Base-by-base conservation (phyloP, 768 basidiomycete genomes). In the Panellus pusillus region DNA sequence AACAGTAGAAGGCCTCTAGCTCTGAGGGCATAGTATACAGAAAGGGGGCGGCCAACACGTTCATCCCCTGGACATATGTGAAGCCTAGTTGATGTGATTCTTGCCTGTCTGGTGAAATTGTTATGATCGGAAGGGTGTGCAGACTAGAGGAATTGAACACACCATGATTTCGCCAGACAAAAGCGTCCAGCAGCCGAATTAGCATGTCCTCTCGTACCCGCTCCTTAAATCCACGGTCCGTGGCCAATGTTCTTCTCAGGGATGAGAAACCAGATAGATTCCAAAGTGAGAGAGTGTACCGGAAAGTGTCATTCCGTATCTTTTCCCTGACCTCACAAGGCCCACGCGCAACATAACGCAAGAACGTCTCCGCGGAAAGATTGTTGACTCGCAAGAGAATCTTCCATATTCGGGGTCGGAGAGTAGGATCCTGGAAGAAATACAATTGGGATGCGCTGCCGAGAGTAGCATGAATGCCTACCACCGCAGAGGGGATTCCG, bases 11-110 rank as follows among this genome's bases (percentile, higher is more conserved):
- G 1, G 97, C 97, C 70, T 99, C 97, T n/a, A 98, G 72, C 69
- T 99, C 93, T 9, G 93, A 93, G 6, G 97, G 95, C 84, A 98
- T 91, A 11, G 91, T 93, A 66, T 97, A 99, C 27, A 99, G 79
- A 70, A 98, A 99, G 0, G 97, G 97, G 2, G 97, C 97, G 18
- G 95, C 93, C 32, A 99, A 84, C 44, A 98, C 97, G 68, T 99
- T 99, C 93, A 97, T 98, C 28, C 97, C 97, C 72, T 99, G 96
- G 9, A 99, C 95, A 64, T 98, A 99, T 28, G 91, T 93, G 70
- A 98, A 97, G 9, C 83, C 91, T 38, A 92, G 79, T 52, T 84
- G 85, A n/a, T 89, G 82, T 1, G 75, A 76, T 63, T 91, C 89
- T 69, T 88, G 86, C 58, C 84, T 77, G 63, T 93, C 91, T 93